phyloP scores from a whole-genome alignment of 441 rosid species.

The Brassica balearica region DNA sequence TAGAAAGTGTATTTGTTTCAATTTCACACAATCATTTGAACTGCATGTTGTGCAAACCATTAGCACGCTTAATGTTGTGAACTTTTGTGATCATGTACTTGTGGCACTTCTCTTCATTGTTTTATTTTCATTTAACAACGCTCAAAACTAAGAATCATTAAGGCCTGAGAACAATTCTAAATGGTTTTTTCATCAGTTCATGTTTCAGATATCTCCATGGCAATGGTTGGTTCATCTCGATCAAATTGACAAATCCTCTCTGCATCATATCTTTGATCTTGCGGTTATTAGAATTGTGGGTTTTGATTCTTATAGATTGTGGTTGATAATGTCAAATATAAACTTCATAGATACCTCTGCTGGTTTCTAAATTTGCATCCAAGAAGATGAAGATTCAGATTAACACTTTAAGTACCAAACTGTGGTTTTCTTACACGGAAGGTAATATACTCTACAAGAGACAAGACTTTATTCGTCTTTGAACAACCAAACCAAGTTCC shows the following conservation, averaged over 20 bases:
- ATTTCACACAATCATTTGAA: neutral
- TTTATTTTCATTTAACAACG: neutral
- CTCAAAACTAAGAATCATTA: neutral
- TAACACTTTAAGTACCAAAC: slow-evolving; percentile 13
- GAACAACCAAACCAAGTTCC: slow-evolving; percentile 21
- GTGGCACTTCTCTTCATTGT: neutral
- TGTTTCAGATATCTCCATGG: too few species aligned
- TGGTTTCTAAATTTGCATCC: slow-evolving; percentile 5
- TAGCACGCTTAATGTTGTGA: slow-evolving; percentile 15
- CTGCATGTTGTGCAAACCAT: slow-evolving; percentile 9
- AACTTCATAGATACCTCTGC: too few species aligned
- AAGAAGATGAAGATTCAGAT: neutral
- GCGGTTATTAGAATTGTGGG: too few species aligned
- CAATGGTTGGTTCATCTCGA: too few species aligned
- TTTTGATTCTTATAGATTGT: too few species aligned
- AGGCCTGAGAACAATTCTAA: neutral
- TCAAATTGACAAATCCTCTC: too few species aligned
- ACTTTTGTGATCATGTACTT: neutral
- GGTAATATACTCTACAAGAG: slow-evolving; percentile 33
- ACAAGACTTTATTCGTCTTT: slow-evolving; percentile 15
- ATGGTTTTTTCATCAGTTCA: neutral
- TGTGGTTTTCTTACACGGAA: slow-evolving; percentile 34
- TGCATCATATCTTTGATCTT: too few species aligned
- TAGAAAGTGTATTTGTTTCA: neutral
- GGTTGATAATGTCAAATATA: too few species aligned